phyloP scores from a whole-genome alignment of 1,139 yeast species.

The Zygosaccharomyces pseudobailii region DNA sequence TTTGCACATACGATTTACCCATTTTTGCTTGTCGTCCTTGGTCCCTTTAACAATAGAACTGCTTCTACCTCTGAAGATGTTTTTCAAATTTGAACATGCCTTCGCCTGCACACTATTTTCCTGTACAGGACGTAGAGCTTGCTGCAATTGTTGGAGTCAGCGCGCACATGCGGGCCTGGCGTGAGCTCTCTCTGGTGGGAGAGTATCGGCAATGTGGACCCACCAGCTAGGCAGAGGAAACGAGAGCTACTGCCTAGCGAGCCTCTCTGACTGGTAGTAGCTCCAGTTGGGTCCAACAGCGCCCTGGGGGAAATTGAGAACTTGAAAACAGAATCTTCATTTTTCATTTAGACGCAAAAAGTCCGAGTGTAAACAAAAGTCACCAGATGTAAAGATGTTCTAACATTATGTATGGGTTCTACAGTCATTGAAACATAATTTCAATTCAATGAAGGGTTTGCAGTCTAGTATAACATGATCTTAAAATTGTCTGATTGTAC shows the following conservation, averaged over 20 bases:
- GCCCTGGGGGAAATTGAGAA: too few relatives aligned
- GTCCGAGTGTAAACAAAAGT: background rate
- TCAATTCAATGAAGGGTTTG: background rate
- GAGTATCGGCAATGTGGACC: background rate
- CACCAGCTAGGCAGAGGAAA: background rate
- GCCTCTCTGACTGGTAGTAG: too few relatives aligned
- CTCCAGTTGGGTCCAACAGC: too few relatives aligned
- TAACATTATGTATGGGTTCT: background rate
- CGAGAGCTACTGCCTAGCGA: background rate
- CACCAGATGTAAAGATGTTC: background rate
- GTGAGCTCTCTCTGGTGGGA: background rate
- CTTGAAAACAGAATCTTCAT: too few relatives aligned
- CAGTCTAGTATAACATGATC: background rate
- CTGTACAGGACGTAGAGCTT: background rate
- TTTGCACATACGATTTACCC: constrained; percentile 39
- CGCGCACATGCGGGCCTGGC: background rate
- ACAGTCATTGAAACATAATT: background rate
- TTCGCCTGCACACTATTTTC: background rate
- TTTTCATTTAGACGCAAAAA: background rate
- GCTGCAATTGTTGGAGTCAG: background rate
- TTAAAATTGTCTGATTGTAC: background rate
- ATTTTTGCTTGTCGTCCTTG: constrained; percentile 36
- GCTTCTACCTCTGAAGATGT: background rate
- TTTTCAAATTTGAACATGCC: constrained; percentile 1
- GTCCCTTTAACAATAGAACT: constrained; percentile 12